Conservation (phyloP, 441 rosid genomes). For the Flueggea neowawraea region DNA sequence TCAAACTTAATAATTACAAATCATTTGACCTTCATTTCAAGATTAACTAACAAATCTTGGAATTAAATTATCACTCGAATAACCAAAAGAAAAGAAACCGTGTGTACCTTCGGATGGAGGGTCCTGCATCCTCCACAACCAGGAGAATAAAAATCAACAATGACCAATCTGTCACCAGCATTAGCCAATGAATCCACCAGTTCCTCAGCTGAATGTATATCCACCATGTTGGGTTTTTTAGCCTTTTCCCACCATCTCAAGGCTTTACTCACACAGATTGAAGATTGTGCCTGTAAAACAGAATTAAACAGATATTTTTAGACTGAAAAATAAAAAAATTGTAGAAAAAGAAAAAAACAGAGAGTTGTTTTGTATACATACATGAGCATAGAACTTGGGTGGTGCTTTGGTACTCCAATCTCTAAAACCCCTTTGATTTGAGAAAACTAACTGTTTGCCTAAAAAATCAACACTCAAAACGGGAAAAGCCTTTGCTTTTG, state of each 20-base stretch:
- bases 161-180: slow-evolving; percentile 61
- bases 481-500: slow-evolving; percentile 23
- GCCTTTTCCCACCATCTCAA: slow-evolving; percentile 84
- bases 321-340: not conserved
- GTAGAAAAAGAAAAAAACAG: not conserved
- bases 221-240: slow-evolving; percentile 51
- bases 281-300: slow-evolving; percentile 35
- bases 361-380: slow-evolving; percentile 16
- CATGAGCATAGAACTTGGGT: slow-evolving; percentile 27
- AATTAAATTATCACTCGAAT: not conserved
- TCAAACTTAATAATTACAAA: not conserved
- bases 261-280: slow-evolving; percentile 38
- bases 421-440: slow-evolving; percentile 25
- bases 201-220: slow-evolving; percentile 55
- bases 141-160: slow-evolving; percentile 72
- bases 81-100: too few species aligned
- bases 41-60: not conserved
- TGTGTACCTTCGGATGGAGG: slow-evolving; percentile 69
- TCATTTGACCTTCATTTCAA: not conserved
- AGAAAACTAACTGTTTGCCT: slow-evolving; percentile 29
- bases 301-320: not conserved
- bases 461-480: slow-evolving; percentile 25
- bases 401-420: slow-evolving; percentile 26
- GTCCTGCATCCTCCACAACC: slow-evolving; percentile 84
- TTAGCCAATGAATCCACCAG: slow-evolving; percentile 47